A percentile compares a stretch with the other conserved stretches of the same genome.
Conservation (phyloP, 2,329 filamentous ascomycete genomes). For the Hypomyces rosellus region DNA sequence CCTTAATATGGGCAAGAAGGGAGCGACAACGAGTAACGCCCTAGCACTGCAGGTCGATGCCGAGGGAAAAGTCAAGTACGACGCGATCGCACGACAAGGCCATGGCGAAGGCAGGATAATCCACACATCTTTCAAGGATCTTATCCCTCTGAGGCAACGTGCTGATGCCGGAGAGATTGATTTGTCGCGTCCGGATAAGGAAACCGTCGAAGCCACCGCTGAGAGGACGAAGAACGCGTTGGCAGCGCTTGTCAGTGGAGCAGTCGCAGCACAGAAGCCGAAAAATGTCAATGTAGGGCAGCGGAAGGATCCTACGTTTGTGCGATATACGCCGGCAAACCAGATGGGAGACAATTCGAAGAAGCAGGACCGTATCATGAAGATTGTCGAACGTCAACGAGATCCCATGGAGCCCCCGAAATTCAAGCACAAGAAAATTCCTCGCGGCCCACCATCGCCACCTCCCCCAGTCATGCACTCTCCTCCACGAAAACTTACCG, state of each 20-base stretch:
- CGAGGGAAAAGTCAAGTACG: conserved; percentile 92
- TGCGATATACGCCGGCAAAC: conserved; percentile 90
- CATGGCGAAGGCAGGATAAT: conserved; percentile 80
- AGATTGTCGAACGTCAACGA: conserved; percentile 89
- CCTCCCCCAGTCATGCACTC: conserved; percentile 94
- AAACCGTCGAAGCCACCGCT: conserved; percentile 76
- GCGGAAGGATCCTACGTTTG: conserved; percentile 82
- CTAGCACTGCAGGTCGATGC: conserved; percentile 86
- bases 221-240: conserved; percentile 85
- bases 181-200: conserved; percentile 74
- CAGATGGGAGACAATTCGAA: conserved; percentile 87
- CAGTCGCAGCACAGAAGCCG: conserved; percentile 86
- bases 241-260: conserved; percentile 73
- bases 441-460: conserved; percentile 82
- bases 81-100: conserved; percentile 85
- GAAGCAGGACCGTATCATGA: conserved; percentile 95
- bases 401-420: conserved; percentile 97
- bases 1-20: conserved; percentile 86
- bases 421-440: conserved; percentile 98
- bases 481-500: conserved; percentile 88
- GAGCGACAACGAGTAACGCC: conserved; percentile 68
- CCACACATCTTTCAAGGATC: conserved; percentile 92
- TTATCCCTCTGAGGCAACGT: conserved; percentile 88
- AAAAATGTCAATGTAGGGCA: conserved; percentile 86
- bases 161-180: conserved; percentile 91